Percentiles rank a stretch among this genome's conserved stretches.
These are phyloP conservation scores for Sorghum bicolor DNA, from an alignment of 176 grass and related monocot genomes.

Conservation along the genomic window Sorghum_bicolor_NCBIv3 NC_012877.2:6904001-6904500, in stretches of 20 bases:
- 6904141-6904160: conserved; percentile 25
- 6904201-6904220: conserved; percentile 15
- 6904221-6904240: not conserved
- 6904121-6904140: conserved; percentile 85
- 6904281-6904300: conserved; percentile 17
- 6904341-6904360: too few species aligned
- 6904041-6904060: conserved; percentile 99
- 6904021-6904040: conserved; percentile 9
- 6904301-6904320: conserved; percentile 12
- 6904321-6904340: too few species aligned
- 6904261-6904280: conserved; percentile 28
- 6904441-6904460: too few species aligned
- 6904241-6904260: not conserved
- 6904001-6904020: not conserved
- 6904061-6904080: conserved; percentile 96
- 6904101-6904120: conserved; percentile 96
- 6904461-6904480: too few species aligned
- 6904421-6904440: too few species aligned
- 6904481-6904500: too few species aligned
- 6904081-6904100: conserved; percentile 98
- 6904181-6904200: conserved; percentile 52
- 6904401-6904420: too few species aligned
- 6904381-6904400: too few species aligned
- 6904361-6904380: too few species aligned
- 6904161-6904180: conserved; percentile 57